Evolutionary conservation across 2,329 filamentous ascomycete genomes (phyloP), one percentile per base, ranked within the genome.

Genomic region (Lasiodiplodia sp.): DNA sequence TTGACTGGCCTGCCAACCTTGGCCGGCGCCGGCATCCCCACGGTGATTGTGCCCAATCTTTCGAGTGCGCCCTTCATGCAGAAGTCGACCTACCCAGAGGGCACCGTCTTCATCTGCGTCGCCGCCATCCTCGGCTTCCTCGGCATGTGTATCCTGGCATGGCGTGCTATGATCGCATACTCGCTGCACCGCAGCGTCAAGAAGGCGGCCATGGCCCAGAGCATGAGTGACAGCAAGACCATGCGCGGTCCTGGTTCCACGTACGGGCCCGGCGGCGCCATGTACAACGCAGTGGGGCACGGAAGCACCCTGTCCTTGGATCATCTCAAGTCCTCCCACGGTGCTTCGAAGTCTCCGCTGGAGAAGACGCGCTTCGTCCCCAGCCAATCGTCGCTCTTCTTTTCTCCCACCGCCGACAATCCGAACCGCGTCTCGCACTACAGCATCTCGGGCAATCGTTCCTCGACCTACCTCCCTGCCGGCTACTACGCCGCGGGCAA

Each of bases 71-170:
- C 95, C 18, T 99, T 93, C 78, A 97, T 98, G 93, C 91, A 94
- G 76, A 90, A 91, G 75, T 96, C 94, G 0, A 90, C 82, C 66
- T 85, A 94, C 12, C 96, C 96, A 2, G 92, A 98, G 75, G 96
- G 96, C 67, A 97, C 95, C 4, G 91, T 99, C 69, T 99, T 99
- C 83, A 99, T 99, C 75, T 91, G 90, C 25, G 96, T 98, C 1
- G 96, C 96, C 56, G 92, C 94, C 31, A 91, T 93, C 34, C 87
- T 99, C 7, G 96, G 93, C 18, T 91, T 94, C 72, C 88, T 97
- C 71, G 93, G 90, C 12, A 83, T 93, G 10, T 90, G 89, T n/a
- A 88, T 98, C 55, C 85, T 99, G 14, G 85, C 91, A 69, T 99
- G 96, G 96, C 92, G 95, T 70, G 90, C 87, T 63, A 87, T 97